These are phyloP conservation scores for Talaromyces marneffei DNA, from an alignment of 2,329 filamentous ascomycete species.

Conservation along the genomic window DNA sequence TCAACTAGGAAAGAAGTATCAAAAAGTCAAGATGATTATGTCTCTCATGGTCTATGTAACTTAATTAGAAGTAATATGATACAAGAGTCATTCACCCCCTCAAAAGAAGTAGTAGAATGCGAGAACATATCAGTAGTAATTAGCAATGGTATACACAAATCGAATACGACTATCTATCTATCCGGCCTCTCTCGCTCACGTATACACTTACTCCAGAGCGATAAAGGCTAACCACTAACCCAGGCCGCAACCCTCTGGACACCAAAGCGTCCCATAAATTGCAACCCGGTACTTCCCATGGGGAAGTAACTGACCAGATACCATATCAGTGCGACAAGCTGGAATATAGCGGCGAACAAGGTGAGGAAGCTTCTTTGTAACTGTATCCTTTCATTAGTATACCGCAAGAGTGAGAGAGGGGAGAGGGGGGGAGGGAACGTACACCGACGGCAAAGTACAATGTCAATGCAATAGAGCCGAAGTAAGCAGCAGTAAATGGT, in stretches of 20 bases:
- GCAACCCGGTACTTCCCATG: slow-evolving; percentile 84
- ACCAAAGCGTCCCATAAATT: slow-evolving; percentile 80
- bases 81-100: neutral
- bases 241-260: slow-evolving; percentile 77
- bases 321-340: slow-evolving; percentile 79
- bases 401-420: neutral
- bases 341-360: slow-evolving; percentile 73
- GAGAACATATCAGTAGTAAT: neutral
- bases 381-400: slow-evolving; percentile 42
- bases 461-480: slow-evolving; percentile 84
- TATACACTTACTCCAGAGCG: neutral
- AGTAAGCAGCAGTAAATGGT: slow-evolving; percentile 91
- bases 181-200: neutral
- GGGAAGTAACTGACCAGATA: slow-evolving; percentile 97
- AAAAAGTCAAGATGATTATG: neutral
- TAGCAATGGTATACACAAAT: neutral
- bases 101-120: neutral
- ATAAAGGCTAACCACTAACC: slow-evolving; percentile 62
- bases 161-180: neutral
- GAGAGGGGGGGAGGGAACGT: slow-evolving; percentile 39
- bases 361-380: slow-evolving; percentile 80
- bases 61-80: neutral
- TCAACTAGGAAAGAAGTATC: neutral
- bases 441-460: slow-evolving; percentile 90
- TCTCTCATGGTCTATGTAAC: neutral